Base-by-base conservation (phyloP, 2,329 filamentous ascomycete species). In the Leptographium wingfieldii region DNA sequence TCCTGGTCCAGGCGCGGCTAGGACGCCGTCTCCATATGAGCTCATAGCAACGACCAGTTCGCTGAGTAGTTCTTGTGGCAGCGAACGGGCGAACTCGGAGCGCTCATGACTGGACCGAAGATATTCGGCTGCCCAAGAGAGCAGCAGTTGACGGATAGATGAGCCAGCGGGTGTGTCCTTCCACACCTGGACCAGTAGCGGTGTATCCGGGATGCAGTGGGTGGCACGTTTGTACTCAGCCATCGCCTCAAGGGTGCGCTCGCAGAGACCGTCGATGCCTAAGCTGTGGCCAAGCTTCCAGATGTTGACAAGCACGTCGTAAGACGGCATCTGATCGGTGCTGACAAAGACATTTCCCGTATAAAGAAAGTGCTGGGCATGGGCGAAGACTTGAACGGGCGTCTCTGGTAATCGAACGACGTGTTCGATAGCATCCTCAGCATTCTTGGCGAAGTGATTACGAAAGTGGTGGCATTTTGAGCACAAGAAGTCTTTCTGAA, bases 21-120 rank as follows among this genome's bases (percentile, higher is more conserved):
- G 71, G 25, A 61, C 27, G 56, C 49, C 49, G 31, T 63, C 61
- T 4, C 60, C 56, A 35, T 62, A 61, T 0, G 79, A 77, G 67
- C 80, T 83, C 81, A 85, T 84, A 14, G 79, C 73, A 2, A 85
- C 76, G 0, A 86, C 82, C 6, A 86, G 74, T 68, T 85, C 82
- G 63, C 80, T 83, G 7, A 85, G 71, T 1, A 86, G 80, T 65
- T 84, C 80, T 63, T 85, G 79, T 0, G 83, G 82, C 3, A 86
- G 74, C 0, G 80, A 81, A 65, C 79, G 80, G 52, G 80, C 82
- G 66, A 85, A 85, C 62, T 82, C 79, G 10, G 77, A 74, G 22
- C 80, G 75, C 1, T 76, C 74, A 27, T 81, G 77, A 3, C 80
- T 82, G 0, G 79, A 79, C 51, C 80, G 73, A 72, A 85, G 82